Base-by-base conservation (phyloP, 352 stramenopile species). In the Phytophthora sansomeana region DNA sequence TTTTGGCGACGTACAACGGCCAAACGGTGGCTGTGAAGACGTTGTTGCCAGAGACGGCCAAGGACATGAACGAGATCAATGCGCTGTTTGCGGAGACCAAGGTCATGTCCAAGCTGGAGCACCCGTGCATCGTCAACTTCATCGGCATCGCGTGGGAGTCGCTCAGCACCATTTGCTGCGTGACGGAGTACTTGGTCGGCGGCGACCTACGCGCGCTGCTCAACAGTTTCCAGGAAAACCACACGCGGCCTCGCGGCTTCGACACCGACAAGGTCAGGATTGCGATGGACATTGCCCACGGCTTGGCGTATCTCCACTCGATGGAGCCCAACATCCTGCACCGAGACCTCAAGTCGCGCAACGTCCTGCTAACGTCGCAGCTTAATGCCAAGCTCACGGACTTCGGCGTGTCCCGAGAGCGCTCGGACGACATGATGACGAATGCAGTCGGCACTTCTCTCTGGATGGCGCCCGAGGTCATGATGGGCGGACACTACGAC, bases 321-420 rank as follows among this genome's bases (percentile, higher is more conserved):
- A 65, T 85, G 35, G 42, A 80, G 43, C 74, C 77, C 2, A 61
- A 62, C 11, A 72, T 81, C 28, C 44, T 85, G 9, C 87, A 95
- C 61, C 78, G 87, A 17, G 85, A 93, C 60, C 74, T 95, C 56
- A 95, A 95, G 70, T 92, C 83, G 29, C 84, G 85, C 39, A 95
- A 95, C 61, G 80, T 95, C 28, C 64, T 95, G 41, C 69, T 95
- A 1, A 78, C 44, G 21, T 75, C 60, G 5, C 54, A 84, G 8
- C 26, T 83, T 38, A 63, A 83, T 44, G 77, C 79, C 0, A 89
- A 89, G 39, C 68, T 90, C 26, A 89, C 79, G 28, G 81, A 87
- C 66, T 89, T 90, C 62, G 79, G 77, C 2, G 69, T 83, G 13
- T 88, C 77, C 0, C 56, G 76, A 16, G 72, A 83, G 17, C 63